Evolutionary conservation across 2,329 filamentous ascomycete species (phyloP), one percentile per base, ranked within the genome.

Genomic region (Aureobasidium namibiae): DNA sequence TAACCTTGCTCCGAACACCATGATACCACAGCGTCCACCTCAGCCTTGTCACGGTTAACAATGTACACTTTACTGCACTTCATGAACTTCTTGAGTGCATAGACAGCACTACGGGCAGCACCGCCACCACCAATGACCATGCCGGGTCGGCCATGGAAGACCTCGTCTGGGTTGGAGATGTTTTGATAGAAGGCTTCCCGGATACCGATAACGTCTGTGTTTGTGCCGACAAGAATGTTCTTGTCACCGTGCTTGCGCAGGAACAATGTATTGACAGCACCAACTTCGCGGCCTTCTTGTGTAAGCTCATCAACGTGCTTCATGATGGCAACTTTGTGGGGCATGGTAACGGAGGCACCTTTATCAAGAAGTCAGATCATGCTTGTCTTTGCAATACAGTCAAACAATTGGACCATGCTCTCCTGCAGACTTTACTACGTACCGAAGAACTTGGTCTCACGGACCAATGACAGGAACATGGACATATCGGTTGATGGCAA

Each of bases 221-320:
- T 92, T 44, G 88, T 87, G 56, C 89, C 89, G 71, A 87, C 84
- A 14, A 83, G 83, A 46, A 80, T 67, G 18, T 79, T 75, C 34
- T 73, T 73, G 53, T 80, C 78, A 48, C 76, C 69, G 49, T 77
- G 75, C 48, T 75, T 72, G 23, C 81, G 77, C 48, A 89, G 70
- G 75, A 87, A 92, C 56, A 92, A 80, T 0, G 89, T 94, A 76
- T 94, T 92, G 72, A 87, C 86, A 53, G 89, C 89, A 49, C 89
- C 88, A 23, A 91, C 86, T 36, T 86, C 84, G 52, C 81, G 80
- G 65, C 84, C 88, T 72, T 91, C 87, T 23, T 83, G 80, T 7
- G 88, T 90, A 38, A 92, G 76, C 57, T 85, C 82, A 67, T 92
- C 88, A 9, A 92, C 80, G 65, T 89, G 79, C 0, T 82, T 78